phyloP scores from a whole-genome alignment of 2,329 filamentous ascomycete genomes.

The Rhinocladiella similis region DNA sequence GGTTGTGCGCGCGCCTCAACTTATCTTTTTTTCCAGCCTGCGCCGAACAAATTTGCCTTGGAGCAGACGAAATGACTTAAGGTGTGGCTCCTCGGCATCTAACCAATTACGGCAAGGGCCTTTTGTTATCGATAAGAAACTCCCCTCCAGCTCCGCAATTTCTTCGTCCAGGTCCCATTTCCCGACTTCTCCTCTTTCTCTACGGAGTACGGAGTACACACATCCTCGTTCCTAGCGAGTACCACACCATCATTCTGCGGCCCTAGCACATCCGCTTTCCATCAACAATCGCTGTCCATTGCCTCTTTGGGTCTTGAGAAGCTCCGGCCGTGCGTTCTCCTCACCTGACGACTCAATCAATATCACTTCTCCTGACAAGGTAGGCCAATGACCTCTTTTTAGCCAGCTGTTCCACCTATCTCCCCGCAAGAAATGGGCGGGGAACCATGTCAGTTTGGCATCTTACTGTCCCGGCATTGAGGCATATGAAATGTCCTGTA shows the following conservation, averaged over 20 bases:
- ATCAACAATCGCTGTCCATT: not conserved
- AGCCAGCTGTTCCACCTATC: not conserved
- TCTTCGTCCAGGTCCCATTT: not conserved
- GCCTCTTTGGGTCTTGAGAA: slow-evolving; percentile 1
- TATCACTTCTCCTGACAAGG: not conserved
- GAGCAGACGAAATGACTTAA: slow-evolving; percentile 9
- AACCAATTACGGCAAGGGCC: not conserved
- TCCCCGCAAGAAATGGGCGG: slow-evolving; percentile 15
- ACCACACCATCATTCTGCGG: too few species aligned
- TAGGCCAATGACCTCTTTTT: slow-evolving; percentile 8
- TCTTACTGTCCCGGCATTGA: slow-evolving; percentile 1
- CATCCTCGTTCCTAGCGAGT: too few species aligned
- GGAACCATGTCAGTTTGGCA: slow-evolving; percentile 12
- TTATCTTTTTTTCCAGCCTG: not conserved
- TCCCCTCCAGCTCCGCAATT: not conserved
- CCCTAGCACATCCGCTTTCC: too few species aligned
- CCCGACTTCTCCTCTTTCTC: not conserved
- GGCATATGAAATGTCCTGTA: not conserved
- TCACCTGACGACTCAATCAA: slow-evolving; percentile 5
- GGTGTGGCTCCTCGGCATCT: slow-evolving; percentile 11
- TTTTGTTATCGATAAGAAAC: not conserved
- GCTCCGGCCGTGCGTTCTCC: slow-evolving; percentile 14
- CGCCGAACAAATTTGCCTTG: not conserved
- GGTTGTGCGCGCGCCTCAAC: not conserved
- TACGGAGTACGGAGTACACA: too few species aligned